These are phyloP conservation scores for Verticillium isaacii DNA, from an alignment of 2,329 filamentous ascomycete species.

Conservation along the genomic window DNA sequence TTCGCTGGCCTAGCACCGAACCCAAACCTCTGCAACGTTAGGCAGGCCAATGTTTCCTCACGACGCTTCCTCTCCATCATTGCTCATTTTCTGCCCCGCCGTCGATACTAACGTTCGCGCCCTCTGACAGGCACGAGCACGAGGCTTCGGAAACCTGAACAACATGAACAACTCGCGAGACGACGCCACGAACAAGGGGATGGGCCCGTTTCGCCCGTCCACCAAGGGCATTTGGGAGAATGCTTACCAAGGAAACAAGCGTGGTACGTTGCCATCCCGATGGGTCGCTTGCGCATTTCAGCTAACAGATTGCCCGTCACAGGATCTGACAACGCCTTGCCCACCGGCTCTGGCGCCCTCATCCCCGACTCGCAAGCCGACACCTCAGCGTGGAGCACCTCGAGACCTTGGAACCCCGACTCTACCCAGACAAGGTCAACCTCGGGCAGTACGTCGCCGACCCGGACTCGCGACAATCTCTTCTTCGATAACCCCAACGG, in stretches of 20 bases:
- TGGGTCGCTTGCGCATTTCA: neutral
- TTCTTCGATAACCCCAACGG: constrained; percentile 40
- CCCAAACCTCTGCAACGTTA: neutral
- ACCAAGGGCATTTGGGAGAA: neutral
- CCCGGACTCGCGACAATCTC: constrained; percentile 46
- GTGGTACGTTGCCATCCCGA: neutral
- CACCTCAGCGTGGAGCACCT: constrained; percentile 41
- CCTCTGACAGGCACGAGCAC: constrained; percentile 26
- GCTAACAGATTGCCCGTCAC: constrained; percentile 14
- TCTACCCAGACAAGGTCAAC: constrained; percentile 35
- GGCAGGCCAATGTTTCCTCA: neutral
- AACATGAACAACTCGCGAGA: constrained; percentile 24
- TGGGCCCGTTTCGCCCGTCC: neutral
- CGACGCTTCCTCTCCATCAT: neutral
- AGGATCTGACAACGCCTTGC: neutral
- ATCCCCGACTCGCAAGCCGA: constrained; percentile 66
- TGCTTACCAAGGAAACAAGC: neutral
- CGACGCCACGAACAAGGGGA: constrained; percentile 18
- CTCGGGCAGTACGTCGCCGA: constrained; percentile 54
- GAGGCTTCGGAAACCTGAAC: constrained; percentile 31
- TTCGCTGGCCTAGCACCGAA: neutral
- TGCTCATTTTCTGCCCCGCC: neutral
- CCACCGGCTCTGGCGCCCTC: constrained; percentile 61
- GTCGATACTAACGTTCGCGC: constrained; percentile 7
- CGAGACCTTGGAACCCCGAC: constrained; percentile 56